phyloP scores from a whole-genome alignment of 108 stramenopile genomes.

The Epithemia pelagica region DNA sequence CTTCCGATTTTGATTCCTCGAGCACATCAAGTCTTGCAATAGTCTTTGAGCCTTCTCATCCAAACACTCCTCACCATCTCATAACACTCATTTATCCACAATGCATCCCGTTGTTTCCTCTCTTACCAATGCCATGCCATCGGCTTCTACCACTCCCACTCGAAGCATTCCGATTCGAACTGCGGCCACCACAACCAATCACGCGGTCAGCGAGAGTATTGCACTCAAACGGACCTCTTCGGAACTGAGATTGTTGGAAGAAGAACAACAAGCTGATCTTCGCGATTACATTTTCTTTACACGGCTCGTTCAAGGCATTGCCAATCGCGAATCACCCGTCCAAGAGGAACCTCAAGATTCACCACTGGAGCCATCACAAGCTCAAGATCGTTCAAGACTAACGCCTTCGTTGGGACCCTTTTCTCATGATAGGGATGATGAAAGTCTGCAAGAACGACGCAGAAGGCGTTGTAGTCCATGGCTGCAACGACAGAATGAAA shows the following conservation, averaged over 20 bases:
- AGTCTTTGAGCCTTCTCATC: too few relatives aligned
- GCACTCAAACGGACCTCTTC: constrained; percentile 23
- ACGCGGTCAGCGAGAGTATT: background rate
- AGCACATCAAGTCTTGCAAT: too few relatives aligned
- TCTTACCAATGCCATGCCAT: background rate
- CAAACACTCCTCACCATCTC: too few relatives aligned
- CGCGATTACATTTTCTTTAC: constrained; percentile 36
- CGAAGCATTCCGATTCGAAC: background rate
- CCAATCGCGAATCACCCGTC: background rate
- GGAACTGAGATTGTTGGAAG: constrained; percentile 33
- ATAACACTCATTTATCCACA: too few relatives aligned
- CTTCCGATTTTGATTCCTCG: too few relatives aligned
- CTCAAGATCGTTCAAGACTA: background rate
- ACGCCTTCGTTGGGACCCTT: background rate
- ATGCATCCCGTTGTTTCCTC: background rate
- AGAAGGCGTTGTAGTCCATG: background rate
- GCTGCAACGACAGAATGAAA: constrained; percentile 8
- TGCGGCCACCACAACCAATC: background rate
- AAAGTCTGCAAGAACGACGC: constrained; percentile 4
- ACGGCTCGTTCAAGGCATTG: constrained; percentile 40
- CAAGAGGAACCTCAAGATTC: constrained; percentile 9
- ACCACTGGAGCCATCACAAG: background rate
- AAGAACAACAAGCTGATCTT: constrained; percentile 37
- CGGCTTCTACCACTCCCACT: background rate
- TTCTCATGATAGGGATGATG: background rate